These are phyloP conservation scores for Hypoxylon cercidicola DNA, from an alignment of 495 filamentous ascomycete species.

Conservation along the genomic window DNA sequence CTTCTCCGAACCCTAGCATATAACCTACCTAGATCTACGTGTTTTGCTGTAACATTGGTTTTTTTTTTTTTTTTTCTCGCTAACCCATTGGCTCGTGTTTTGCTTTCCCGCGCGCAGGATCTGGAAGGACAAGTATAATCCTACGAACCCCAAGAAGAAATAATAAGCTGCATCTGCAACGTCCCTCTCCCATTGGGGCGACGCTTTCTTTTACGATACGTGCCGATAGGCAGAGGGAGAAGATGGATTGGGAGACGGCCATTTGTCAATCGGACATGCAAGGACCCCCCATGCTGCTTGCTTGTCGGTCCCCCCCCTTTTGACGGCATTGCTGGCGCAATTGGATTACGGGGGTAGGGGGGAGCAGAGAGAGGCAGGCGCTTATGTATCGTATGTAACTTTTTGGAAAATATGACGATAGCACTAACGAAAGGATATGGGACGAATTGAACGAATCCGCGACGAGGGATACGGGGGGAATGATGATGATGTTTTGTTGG, in stretches of 20 bases:
- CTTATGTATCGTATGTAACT: too few relatives aligned
- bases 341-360: too few relatives aligned
- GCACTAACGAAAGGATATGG: too few relatives aligned
- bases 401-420: too few relatives aligned
- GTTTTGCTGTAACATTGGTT: constrained; percentile 27
- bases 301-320: too few relatives aligned
- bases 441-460: too few relatives aligned
- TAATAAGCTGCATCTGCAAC: constrained; percentile 41
- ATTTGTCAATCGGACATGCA: constrained; percentile 28
- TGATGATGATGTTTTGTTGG: too few relatives aligned
- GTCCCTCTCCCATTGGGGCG: neutral
- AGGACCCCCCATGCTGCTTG: too few relatives aligned
- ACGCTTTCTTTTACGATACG: neutral
- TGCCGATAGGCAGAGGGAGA: neutral
- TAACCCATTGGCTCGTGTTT: constrained; percentile 35
- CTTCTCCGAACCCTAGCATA: constrained; percentile 32
- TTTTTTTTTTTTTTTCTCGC: constrained; percentile 27
- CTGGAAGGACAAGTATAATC: constrained; percentile 96
- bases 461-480: too few relatives aligned
- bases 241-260: neutral
- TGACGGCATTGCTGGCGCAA: too few relatives aligned
- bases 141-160: constrained; percentile 60
- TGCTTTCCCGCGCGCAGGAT: constrained; percentile 73
- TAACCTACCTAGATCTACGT: constrained; percentile 19
- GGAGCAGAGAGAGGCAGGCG: too few relatives aligned